Base-by-base conservation (phyloP, 2,329 filamentous ascomycete genomes). In the Neocucurbitaria cava region DNA sequence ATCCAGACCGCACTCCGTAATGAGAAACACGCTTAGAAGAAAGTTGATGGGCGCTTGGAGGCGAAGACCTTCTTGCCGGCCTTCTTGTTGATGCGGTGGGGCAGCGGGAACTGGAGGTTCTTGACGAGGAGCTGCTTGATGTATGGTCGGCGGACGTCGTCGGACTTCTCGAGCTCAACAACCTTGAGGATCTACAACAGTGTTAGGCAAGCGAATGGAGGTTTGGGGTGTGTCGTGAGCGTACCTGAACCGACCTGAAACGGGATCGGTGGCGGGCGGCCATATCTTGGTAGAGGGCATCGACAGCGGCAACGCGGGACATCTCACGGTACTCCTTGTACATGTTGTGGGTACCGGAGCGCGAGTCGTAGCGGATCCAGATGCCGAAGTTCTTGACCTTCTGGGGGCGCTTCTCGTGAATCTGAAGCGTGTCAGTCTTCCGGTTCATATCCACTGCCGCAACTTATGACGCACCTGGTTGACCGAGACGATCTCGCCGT, bases 251-350 rank as follows among this genome's bases (percentile, higher is more conserved):
- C 73, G 91, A 96, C 83, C 95, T 89, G 87, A 99, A 99, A 77
- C 95, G 91, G 78, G 95, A 89, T 79, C 91, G 92, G 89, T 99
- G 95, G 81, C 95, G 92, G 81, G 96, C 94, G 73, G 95, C 92
- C 95, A 99, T 98, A 86, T 99, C 95, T 83, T 95, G 91, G 90
- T 99, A 99, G 79, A 99, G 88, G 72, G 94, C 84, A 84, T 98
- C 91, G 77, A 98, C 94, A 70, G 95, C 95, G 72, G 95, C 94
- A 77, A 89, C 91, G 82, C 95, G 88, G 79, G 91, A 94, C 87
- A 98, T 91, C 87, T 98, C 95, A 80, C 95, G 91, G 90, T 97
- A 98, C 89, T 99, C 95, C 89, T 98, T 98, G 92, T 99, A 99
- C 95, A 99, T 99, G 90, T 99, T 99, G 92, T 99, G 95, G 76